phyloP scores from a whole-genome alignment of 495 filamentous ascomycete genomes.

The Penicillium fimorum region DNA sequence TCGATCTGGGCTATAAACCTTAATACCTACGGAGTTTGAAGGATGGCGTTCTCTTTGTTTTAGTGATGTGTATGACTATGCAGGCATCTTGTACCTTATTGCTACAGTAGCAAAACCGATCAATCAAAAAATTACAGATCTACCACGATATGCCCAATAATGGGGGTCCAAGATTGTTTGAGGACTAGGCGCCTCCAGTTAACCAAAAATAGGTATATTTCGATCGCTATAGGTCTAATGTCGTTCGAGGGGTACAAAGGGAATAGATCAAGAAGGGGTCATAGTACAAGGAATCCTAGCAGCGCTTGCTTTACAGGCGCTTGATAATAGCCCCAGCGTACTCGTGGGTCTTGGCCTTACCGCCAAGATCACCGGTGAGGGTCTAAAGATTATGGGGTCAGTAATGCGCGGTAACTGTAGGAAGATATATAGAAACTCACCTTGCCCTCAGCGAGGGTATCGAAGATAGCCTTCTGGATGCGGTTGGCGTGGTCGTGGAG shows the following conservation, averaged over 20 bases:
- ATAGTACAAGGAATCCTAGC: constrained; percentile 39
- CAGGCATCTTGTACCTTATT: neutral
- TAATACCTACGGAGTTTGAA: constrained; percentile 30
- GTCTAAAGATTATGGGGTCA: constrained; percentile 39
- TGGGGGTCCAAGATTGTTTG: neutral
- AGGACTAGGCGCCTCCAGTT: constrained; percentile 18
- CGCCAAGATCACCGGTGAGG: constrained; percentile 92
- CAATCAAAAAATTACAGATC: neutral
- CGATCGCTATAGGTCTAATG: constrained; percentile 46
- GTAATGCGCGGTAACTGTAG: neutral
- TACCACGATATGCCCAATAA: neutral
- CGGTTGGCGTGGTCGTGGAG: constrained; percentile 76
- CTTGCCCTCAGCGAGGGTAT: constrained; percentile 93
- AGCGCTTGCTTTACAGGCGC: constrained; percentile 59
- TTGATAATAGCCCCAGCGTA: constrained; percentile 89
- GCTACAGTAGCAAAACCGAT: neutral
- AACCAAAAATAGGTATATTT: constrained; percentile 39
- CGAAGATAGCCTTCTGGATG: constrained; percentile 94
- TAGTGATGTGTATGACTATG: constrained; percentile 17
- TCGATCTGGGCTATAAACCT: constrained; percentile 6
- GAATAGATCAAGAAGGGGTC: constrained; percentile 34
- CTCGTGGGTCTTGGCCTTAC: constrained; percentile 88
- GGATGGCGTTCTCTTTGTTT: constrained; percentile 18
- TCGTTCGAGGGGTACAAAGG: constrained; percentile 44
- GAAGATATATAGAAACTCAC: constrained; percentile 32